Base-by-base conservation (phyloP, 2,329 filamentous ascomycete species). In the Curvularia sp. region DNA sequence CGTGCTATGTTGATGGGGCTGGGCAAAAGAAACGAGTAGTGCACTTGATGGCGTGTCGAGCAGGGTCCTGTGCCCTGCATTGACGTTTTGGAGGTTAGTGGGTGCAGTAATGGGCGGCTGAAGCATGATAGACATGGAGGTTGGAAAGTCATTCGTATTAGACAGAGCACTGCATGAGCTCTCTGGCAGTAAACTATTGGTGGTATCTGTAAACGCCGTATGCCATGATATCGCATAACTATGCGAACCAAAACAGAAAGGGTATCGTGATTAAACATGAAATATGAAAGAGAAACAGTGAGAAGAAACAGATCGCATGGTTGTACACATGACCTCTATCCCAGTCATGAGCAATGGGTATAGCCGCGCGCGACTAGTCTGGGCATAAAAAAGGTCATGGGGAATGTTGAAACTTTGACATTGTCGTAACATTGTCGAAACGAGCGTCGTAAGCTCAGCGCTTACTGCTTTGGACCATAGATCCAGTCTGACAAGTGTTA, bases 401-500 rank as follows among this genome's bases (percentile, higher is more conserved):
- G 50, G 26, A 26, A n/a, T 12, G 30, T 22, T 24, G 10, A 12
- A 12, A 31, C 12, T 35, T 35, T 26, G 53, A 53, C 46, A 49
- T 22, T 8, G 41, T 54, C 33, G 55, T 55, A 47, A 61, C 52
- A 49, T 55, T 46, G 48, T 60, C 50, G 55, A 63, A 64, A 60
- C 50, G 53, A 24, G 41, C 7, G 30, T 55, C 46, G 57, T 49
- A 57, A 62, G 48, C 47, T 51, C 49, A 42, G 57, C 60, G 63
- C 64, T 65, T 67, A 70, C 22, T 66, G 53, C 55, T 66, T 65
- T 13, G 67, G 64, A 18, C 74, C 78, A 62, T 78, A 82, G 52
- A 82, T 78, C 80, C 80, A 83, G 66, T 83, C 63, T 65, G 35
- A 8, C n/a, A 52, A 15, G 22, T 15, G 38, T 65, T 35, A 65